Percentiles rank a stretch among this genome's conserved stretches.
These are phyloP conservation scores for Pseudopediastrum boryanum DNA, from an alignment of 139 green algal genomes.

Conservation along the genomic window DNA sequence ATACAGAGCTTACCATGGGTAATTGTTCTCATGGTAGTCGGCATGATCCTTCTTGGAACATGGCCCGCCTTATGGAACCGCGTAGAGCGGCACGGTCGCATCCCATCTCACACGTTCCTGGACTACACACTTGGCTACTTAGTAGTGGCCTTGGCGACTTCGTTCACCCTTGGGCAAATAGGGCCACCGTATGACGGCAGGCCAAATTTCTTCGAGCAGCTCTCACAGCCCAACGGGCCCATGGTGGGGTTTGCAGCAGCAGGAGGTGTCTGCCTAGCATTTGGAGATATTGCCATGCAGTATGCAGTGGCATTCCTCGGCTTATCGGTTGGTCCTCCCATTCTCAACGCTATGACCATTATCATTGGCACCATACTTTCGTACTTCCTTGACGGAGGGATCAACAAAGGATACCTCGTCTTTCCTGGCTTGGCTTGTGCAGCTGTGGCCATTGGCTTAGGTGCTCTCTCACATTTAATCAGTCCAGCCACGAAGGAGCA, in stretches of 20 bases:
- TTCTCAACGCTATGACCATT: conserved; percentile 36
- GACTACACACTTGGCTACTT: conserved; percentile 51
- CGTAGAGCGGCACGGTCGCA: conserved; percentile 30
- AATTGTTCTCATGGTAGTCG: conserved; percentile 34
- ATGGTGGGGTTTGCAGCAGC: conserved; percentile 41
- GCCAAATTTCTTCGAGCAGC: conserved; percentile 40
- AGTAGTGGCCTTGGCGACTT: conserved; percentile 23
- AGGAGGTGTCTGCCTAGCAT: conserved; percentile 41
- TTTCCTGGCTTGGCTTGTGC: conserved; percentile 46
- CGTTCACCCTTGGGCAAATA: conserved; percentile 50
- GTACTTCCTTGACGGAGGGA: conserved; percentile 52
- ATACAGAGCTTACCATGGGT: conserved; percentile 11
- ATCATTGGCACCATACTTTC: conserved; percentile 36
- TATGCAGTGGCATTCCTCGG: conserved; percentile 31
- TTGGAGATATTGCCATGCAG: conserved; percentile 38
- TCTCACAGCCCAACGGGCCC: conserved; percentile 42
- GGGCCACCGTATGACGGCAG: conserved; percentile 9
- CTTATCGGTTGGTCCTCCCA: conserved; percentile 24
- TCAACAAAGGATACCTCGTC: conserved; percentile 47
- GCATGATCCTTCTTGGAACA: conserved; percentile 30
- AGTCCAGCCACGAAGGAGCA: not conserved
- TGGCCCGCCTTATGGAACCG: conserved; percentile 2
- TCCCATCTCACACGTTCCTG: conserved; percentile 47
- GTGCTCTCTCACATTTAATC: conserved; percentile 10
- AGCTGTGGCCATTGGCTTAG: conserved; percentile 7